Conservation (phyloP, 352 stramenopile genomes). For the Albugo candida region DNA sequence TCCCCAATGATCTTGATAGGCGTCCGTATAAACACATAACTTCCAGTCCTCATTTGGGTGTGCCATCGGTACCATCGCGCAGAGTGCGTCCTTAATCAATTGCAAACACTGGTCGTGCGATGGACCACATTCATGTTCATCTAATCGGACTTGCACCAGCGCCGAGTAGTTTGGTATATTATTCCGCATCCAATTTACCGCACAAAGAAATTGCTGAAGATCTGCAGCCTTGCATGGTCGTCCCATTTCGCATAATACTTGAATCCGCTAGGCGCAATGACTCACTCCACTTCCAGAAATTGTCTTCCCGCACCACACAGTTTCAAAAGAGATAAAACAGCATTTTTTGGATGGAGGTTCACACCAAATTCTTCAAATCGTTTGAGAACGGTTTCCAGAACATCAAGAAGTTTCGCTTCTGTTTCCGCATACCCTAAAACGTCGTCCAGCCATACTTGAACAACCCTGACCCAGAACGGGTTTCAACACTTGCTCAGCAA, state of each 20-base stretch:
- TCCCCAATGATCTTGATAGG: too few species aligned
- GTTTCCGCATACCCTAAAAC: slow-evolving; percentile 8
- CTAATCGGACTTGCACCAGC: neutral
- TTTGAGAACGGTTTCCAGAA: slow-evolving; percentile 7
- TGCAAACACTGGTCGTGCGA: too few species aligned
- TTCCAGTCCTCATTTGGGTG: neutral
- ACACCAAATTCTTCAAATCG: slow-evolving; percentile 9
- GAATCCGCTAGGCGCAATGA: slow-evolving; percentile 8
- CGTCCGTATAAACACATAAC: slow-evolving; percentile 10
- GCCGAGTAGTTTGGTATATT: neutral
- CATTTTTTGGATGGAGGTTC: slow-evolving; percentile 17
- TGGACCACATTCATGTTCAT: too few species aligned
- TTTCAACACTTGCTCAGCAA: neutral
- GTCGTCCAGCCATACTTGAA: too few species aligned
- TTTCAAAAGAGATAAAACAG: slow-evolving; percentile 6
- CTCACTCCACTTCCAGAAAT: slow-evolving; percentile 9
- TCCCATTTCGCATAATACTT: slow-evolving; percentile 11
- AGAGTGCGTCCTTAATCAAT: too few species aligned
- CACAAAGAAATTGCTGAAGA: too few species aligned
- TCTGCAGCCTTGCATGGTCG: slow-evolving; percentile 1
- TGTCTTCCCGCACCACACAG: slow-evolving; percentile 10
- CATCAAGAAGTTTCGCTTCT: slow-evolving; percentile 5
- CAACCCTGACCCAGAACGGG: slow-evolving; percentile 2
- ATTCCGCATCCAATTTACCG: slow-evolving; percentile 9
- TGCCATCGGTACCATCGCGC: slow-evolving; percentile 9